These are phyloP conservation scores for Thraustochytrium sp. DNA, from an alignment of 352 stramenopile genomes.

Conservation along the genomic window DNA sequence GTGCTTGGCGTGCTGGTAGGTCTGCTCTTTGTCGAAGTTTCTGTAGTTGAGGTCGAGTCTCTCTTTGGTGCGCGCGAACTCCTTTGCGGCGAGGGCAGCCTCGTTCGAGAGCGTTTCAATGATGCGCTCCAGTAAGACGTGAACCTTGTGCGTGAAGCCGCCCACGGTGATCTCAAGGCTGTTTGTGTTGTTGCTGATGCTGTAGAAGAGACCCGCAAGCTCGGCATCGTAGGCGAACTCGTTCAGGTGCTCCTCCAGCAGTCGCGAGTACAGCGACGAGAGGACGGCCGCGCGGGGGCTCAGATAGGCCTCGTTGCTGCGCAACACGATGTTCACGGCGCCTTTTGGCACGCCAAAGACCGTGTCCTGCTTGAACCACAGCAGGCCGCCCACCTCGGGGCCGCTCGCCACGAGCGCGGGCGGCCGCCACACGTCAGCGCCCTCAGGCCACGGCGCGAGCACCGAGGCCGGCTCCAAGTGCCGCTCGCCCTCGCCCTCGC, in stretches of 20 bases:
- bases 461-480: too few relatives aligned
- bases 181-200: slow-evolving; percentile 27
- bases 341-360: slow-evolving; percentile 47
- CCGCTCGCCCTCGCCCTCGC: background rate
- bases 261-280: slow-evolving; percentile 26
- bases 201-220: slow-evolving; percentile 41
- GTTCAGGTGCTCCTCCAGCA: slow-evolving; percentile 47
- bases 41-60: background rate
- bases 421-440: slow-evolving; percentile 31
- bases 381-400: background rate
- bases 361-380: slow-evolving; percentile 49
- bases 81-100: background rate
- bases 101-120: background rate
- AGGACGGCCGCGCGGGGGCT: slow-evolving; percentile 8
- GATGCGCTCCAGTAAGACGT: background rate
- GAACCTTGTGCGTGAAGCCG: slow-evolving; percentile 26
- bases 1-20: slow-evolving; percentile 82
- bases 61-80: background rate
- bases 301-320: slow-evolving; percentile 4
- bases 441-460: slow-evolving; percentile 3
- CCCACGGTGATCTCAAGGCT: slow-evolving; percentile 10
- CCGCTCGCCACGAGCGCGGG: background rate
- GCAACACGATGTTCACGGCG: slow-evolving; percentile 24
- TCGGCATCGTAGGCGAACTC: slow-evolving; percentile 49
- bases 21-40: slow-evolving; percentile 57